Evolutionary conservation across 768 basidiomycete species (phyloP).

Genomic region (Sporobolomyces roseus): DNA sequence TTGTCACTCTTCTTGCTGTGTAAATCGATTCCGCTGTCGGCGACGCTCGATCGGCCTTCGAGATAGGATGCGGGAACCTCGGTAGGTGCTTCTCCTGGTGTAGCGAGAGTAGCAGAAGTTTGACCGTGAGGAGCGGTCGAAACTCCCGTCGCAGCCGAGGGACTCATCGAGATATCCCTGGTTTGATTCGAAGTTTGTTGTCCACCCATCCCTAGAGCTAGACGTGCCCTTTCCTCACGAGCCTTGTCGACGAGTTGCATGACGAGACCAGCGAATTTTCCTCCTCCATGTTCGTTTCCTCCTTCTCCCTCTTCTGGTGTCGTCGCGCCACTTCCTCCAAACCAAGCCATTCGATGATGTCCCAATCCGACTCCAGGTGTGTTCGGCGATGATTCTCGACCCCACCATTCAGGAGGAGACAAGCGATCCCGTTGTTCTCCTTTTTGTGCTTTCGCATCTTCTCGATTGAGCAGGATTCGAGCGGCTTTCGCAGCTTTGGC

Average conservation of each 20-base stretch:
- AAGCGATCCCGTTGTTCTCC: conserved; percentile 42
- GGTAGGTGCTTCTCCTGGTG: conserved; percentile 2
- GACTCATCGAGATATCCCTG: background rate
- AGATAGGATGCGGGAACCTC: background rate
- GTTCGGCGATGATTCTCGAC: conserved; percentile 18
- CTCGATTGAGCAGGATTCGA: conserved; percentile 47
- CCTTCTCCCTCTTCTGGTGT: conserved; percentile 16
- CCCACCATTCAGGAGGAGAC: conserved; percentile 34
- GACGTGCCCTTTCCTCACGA: conserved; percentile 35
- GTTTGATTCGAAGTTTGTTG: background rate
- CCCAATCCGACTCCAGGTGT: background rate
- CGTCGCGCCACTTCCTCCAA: background rate
- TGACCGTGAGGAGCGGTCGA: conserved; percentile 21
- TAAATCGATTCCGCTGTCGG: conserved; percentile 25
- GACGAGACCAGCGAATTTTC: conserved; percentile 36
- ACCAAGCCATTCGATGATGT: conserved; percentile 7
- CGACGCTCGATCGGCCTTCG: conserved; percentile 16
- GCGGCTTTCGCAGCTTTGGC: conserved; percentile 52
- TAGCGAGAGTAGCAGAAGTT: background rate
- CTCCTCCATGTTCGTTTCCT: conserved; percentile 11
- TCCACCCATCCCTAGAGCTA: conserved; percentile 22
- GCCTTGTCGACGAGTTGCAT: conserved; percentile 37
- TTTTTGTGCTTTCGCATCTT: conserved; percentile 46
- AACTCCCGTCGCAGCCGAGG: background rate
- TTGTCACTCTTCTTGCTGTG: conserved; percentile 19